These are phyloP conservation scores for Backusella australiensis DNA, from an alignment of 192 early-diverging fungal genomes.

Conservation along the genomic window DNA sequence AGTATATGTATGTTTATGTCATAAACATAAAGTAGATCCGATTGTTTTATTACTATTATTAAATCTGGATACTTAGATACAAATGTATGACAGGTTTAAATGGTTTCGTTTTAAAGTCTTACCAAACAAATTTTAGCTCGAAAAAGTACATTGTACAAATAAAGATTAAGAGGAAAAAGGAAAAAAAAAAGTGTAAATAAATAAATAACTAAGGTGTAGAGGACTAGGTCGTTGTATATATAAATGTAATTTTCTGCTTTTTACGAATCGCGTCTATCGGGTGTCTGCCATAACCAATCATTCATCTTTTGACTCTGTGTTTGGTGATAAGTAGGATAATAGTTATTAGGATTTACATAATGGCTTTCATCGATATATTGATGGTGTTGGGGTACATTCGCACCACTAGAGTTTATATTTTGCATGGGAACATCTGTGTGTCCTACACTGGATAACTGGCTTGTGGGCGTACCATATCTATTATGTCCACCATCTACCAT, in stretches of 20 bases:
- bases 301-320: background rate
- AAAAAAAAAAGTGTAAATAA: background rate
- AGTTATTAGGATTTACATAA: background rate
- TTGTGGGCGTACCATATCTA: constrained; percentile 6
- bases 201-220: background rate
- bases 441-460: background rate
- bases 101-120: background rate
- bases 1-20: background rate
- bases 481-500: background rate
- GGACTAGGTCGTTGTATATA: background rate
- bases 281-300: constrained; percentile 22
- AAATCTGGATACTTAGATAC: background rate
- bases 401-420: background rate
- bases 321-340: background rate
- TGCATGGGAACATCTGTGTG: background rate
- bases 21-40: background rate
- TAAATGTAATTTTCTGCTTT: no score
- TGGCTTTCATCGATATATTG: background rate
- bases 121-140: background rate
- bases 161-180: background rate
- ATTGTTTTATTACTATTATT: background rate
- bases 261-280: constrained; percentile 9
- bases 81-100: constrained; percentile 1
- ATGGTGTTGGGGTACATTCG: background rate
- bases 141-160: background rate